Percentiles rank a stretch among this genome's conserved stretches.
phyloP scores from a whole-genome alignment of 208 protist species.

The Crithidia acanthocephali region DNA sequence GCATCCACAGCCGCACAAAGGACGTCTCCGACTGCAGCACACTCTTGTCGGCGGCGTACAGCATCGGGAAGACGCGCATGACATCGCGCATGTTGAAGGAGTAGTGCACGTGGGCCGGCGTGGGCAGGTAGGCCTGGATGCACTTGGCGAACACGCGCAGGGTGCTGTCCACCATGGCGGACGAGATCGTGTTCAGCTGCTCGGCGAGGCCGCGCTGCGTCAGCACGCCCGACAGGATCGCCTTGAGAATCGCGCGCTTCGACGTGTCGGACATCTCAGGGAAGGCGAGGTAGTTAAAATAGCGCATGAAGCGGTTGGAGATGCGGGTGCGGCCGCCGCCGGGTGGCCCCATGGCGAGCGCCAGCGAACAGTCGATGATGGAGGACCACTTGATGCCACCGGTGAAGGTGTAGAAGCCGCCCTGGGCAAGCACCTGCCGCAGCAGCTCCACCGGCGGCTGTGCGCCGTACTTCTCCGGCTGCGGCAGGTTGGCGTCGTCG shows the following conservation, averaged over 20 bases:
- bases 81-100: slow-evolving; percentile 99
- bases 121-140: slow-evolving; percentile 94
- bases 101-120: slow-evolving; percentile 98
- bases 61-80: slow-evolving; percentile 96
- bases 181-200: slow-evolving; percentile 54
- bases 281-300: slow-evolving; percentile 98
- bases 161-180: slow-evolving; percentile 88
- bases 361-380: slow-evolving; percentile 95
- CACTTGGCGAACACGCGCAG: slow-evolving; percentile 95
- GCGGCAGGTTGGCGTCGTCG: slow-evolving; percentile 94
- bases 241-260: slow-evolving; percentile 94
- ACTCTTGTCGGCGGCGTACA: slow-evolving; percentile 87
- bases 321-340: slow-evolving; percentile 95
- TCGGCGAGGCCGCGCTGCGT: slow-evolving; percentile 65
- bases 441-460: slow-evolving; percentile 95
- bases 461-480: slow-evolving; percentile 93
- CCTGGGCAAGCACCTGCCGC: slow-evolving; percentile 91
- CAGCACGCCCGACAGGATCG: slow-evolving; percentile 94
- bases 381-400: slow-evolving; percentile 87
- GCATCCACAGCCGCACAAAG: slow-evolving; percentile 94
- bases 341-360: slow-evolving; percentile 97
- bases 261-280: slow-evolving; percentile 95
- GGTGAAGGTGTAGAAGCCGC: slow-evolving; percentile 90
- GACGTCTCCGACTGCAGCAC: slow-evolving; percentile 58
- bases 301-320: slow-evolving; percentile 97